phyloP scores from a whole-genome alignment of 2,329 filamentous ascomycete genomes.

The Chrysoporthe deuterocubensis region DNA sequence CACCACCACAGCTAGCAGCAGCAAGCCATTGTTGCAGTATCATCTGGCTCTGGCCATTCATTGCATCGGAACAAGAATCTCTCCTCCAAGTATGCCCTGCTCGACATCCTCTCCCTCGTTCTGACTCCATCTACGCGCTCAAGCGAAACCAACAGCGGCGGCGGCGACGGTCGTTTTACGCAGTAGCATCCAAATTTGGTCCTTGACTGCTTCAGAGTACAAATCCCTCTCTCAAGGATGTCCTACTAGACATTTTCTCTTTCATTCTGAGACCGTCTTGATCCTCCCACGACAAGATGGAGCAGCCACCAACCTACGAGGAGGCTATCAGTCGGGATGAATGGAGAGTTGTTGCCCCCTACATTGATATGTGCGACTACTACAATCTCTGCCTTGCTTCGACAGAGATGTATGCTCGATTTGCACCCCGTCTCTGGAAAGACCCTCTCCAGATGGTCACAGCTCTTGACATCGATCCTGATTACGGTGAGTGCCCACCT shows the following conservation, averaged over 20 bases:
- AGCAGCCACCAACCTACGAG: slow-evolving; percentile 56
- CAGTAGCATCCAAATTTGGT: background rate
- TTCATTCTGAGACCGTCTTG: background rate
- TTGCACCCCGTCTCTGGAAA: slow-evolving; percentile 58
- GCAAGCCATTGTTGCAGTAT: too few relatives aligned
- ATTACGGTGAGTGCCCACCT: slow-evolving; percentile 46
- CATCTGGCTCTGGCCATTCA: background rate
- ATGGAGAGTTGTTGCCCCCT: slow-evolving; percentile 52
- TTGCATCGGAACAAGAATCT: background rate
- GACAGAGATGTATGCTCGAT: slow-evolving; percentile 50
- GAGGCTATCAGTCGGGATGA: slow-evolving; percentile 56
- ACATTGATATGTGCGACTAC: slow-evolving; percentile 47
- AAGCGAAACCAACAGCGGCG: background rate
- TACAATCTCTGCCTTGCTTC: slow-evolving; percentile 53
- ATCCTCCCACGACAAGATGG: slow-evolving; percentile 25
- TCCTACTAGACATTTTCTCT: background rate
- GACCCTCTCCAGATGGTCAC: slow-evolving; percentile 49
- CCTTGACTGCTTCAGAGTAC: background rate
- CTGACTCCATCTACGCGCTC: background rate
- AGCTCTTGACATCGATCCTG: slow-evolving; percentile 46
- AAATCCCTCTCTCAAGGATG: background rate
- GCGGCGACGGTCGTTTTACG: background rate
- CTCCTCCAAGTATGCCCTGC: background rate
- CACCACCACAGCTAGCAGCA: too few relatives aligned
- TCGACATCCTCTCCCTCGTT: background rate